These are phyloP conservation scores for Lodderomyces theae DNA, from an alignment of 1,139 yeast genomes.

Conservation along the genomic window DNA sequence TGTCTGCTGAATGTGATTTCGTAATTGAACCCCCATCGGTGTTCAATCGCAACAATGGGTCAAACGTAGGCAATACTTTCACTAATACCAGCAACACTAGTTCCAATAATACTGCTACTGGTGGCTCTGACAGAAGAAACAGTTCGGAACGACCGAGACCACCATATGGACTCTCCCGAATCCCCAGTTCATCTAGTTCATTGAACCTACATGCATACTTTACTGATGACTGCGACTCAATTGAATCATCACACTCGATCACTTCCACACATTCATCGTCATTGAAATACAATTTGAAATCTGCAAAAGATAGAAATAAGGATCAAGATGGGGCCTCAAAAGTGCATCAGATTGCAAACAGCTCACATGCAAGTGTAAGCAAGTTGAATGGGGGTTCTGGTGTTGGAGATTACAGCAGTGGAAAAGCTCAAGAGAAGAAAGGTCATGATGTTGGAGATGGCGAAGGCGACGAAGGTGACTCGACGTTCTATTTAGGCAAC, in stretches of 20 bases:
- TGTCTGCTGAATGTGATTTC: slow-evolving; percentile 14
- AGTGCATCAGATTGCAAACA: too few species aligned
- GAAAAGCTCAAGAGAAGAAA: too few species aligned
- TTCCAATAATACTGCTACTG: background rate
- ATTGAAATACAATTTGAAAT: slow-evolving; percentile 10
- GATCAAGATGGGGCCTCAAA: too few species aligned
- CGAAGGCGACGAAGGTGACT: slow-evolving; percentile 18
- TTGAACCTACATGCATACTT: slow-evolving; percentile 45
- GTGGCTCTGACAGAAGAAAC: slow-evolving; percentile 1
- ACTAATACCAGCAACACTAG: background rate
- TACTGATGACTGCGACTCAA: slow-evolving; percentile 31
- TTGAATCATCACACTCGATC: slow-evolving; percentile 6
- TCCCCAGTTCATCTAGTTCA: slow-evolving; percentile 43
- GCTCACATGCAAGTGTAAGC: too few species aligned
- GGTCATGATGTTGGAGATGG: slow-evolving; percentile 14
- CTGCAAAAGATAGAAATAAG: background rate
- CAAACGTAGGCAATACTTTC: slow-evolving; percentile 1
- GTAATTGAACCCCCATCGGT: slow-evolving; percentile 41
- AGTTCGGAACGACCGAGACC: slow-evolving; percentile 14
- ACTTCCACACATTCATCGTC: background rate
- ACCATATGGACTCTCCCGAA: slow-evolving; percentile 27
- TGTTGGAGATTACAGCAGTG: too few species aligned
- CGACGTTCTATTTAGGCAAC: slow-evolving; percentile 18
- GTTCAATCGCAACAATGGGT: slow-evolving; percentile 18
- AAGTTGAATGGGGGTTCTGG: too few species aligned